These are phyloP conservation scores for Colletotrichum acutatum DNA, from an alignment of 2,329 filamentous ascomycete genomes.

Conservation along the genomic window DNA sequence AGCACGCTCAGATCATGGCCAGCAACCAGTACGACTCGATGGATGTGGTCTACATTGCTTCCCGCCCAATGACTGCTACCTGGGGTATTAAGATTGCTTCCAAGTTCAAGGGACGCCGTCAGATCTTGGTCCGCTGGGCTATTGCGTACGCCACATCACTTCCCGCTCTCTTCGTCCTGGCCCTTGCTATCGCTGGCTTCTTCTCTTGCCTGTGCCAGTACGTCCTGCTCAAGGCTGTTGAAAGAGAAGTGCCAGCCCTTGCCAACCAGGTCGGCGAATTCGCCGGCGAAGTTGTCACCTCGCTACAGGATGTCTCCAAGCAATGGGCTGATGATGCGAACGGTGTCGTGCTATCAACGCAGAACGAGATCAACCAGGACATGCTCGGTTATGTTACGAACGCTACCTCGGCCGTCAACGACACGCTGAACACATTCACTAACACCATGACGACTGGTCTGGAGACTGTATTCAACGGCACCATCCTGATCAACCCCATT, in stretches of 20 bases:
- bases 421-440: slow-evolving; percentile 86
- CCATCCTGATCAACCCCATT: slow-evolving; percentile 81
- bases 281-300: slow-evolving; percentile 79
- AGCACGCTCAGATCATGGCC: slow-evolving; percentile 74
- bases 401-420: slow-evolving; percentile 83
- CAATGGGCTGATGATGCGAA: slow-evolving; percentile 85
- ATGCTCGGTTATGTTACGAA: slow-evolving; percentile 89
- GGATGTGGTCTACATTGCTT: slow-evolving; percentile 90
- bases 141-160: slow-evolving; percentile 88
- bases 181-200: slow-evolving; percentile 83
- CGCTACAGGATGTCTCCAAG: slow-evolving; percentile 77
- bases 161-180: slow-evolving; percentile 86
- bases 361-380: slow-evolving; percentile 82
- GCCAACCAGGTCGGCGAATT: slow-evolving; percentile 81
- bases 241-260: slow-evolving; percentile 81
- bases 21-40: slow-evolving; percentile 79
- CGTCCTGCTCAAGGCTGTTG: slow-evolving; percentile 77
- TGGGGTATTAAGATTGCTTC: slow-evolving; percentile 77
- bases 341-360: slow-evolving; percentile 75
- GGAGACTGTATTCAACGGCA: slow-evolving; percentile 83
- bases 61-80: slow-evolving; percentile 79
- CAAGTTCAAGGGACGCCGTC: slow-evolving; percentile 71
- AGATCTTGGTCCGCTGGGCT: slow-evolving; percentile 83
- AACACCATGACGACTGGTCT: slow-evolving; percentile 80
- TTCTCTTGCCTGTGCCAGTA: slow-evolving; percentile 86